Evolutionary conservation across 2,329 filamentous ascomycete genomes (phyloP).

Genomic region (Aspergillus ibericus): DNA sequence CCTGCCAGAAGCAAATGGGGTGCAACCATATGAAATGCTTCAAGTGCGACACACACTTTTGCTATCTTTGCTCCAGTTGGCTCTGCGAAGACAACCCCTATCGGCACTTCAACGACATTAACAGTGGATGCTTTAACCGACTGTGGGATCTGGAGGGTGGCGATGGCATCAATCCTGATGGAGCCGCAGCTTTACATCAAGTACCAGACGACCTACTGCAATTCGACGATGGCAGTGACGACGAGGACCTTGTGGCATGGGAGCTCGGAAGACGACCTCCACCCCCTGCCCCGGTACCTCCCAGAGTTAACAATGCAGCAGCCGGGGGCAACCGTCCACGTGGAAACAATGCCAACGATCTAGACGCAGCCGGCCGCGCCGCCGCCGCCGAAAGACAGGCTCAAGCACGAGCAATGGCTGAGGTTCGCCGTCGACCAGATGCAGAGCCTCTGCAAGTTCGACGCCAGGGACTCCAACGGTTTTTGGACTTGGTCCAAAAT

Average conservation of each 20-base stretch:
- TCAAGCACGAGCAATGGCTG: slow-evolving; percentile 41
- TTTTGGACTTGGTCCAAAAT: slow-evolving; percentile 52
- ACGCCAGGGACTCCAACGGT: slow-evolving; percentile 48
- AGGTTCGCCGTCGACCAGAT: slow-evolving; percentile 32
- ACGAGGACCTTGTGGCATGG: slow-evolving; percentile 29
- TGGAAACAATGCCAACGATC: slow-evolving; percentile 23
- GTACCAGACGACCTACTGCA: slow-evolving; percentile 42
- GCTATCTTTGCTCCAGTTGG: slow-evolving; percentile 91
- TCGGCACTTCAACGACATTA: slow-evolving; percentile 74
- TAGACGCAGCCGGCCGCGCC: slow-evolving; percentile 37
- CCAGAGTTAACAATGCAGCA: slow-evolving; percentile 32
- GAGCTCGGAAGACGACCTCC: slow-evolving; percentile 35
- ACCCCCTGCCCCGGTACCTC: slow-evolving; percentile 43
- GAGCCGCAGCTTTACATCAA: slow-evolving; percentile 41
- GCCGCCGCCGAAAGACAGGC: slow-evolving; percentile 41
- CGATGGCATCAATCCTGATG: slow-evolving; percentile 55
- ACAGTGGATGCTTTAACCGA: slow-evolving; percentile 74
- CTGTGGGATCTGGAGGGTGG: slow-evolving; percentile 88
- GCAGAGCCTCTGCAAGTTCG: slow-evolving; percentile 22
- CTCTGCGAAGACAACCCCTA: slow-evolving; percentile 80
- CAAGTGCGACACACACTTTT: slow-evolving; percentile 88
- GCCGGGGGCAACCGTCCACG: slow-evolving; percentile 30
- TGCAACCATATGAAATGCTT: slow-evolving; percentile 98
- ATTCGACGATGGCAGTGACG: slow-evolving; percentile 36
- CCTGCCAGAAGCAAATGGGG: slow-evolving; percentile 85